Evolutionary conservation across 2,329 filamentous ascomycete genomes (phyloP).

Genomic region (Neofusicoccum cordaticola): DNA sequence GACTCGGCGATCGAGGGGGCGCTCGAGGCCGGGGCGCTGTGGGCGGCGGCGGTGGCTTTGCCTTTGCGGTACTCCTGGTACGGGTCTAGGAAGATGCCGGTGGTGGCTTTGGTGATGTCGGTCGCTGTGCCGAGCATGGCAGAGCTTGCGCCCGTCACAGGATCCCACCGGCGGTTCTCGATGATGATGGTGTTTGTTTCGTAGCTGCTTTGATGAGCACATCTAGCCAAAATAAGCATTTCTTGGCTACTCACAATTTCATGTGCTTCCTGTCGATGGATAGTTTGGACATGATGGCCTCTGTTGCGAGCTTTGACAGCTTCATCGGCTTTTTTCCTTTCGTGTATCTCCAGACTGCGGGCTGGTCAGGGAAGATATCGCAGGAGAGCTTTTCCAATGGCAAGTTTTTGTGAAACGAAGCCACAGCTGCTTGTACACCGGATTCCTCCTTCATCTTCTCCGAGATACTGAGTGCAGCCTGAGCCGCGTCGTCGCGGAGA

Average conservation of each 20-base stretch:
- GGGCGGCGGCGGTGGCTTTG: too few species aligned
- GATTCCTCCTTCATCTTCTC: slow-evolving; percentile 42
- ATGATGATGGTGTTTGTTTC: slow-evolving; percentile 19
- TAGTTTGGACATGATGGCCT: background rate
- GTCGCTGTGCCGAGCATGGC: slow-evolving; percentile 56
- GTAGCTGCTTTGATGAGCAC: background rate
- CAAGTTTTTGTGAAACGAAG: slow-evolving; percentile 51
- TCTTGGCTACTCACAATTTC: background rate
- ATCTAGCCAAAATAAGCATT: background rate
- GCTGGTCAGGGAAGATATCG: slow-evolving; percentile 62
- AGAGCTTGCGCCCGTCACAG: slow-evolving; percentile 61
- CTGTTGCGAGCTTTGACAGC: background rate
- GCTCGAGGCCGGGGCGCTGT: background rate
- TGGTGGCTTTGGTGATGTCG: slow-evolving; percentile 57
- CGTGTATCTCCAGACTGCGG: slow-evolving; percentile 63
- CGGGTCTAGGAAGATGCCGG: slow-evolving; percentile 46
- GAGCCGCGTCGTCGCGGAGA: slow-evolving; percentile 37
- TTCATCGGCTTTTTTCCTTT: slow-evolving; percentile 12
- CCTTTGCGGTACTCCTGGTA: slow-evolving; percentile 2
- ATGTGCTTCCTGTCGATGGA: background rate
- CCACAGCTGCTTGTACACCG: slow-evolving; percentile 42
- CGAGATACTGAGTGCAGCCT: slow-evolving; percentile 39
- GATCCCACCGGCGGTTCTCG: slow-evolving; percentile 52
- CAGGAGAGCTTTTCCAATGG: slow-evolving; percentile 50
- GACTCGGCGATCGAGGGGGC: background rate